phyloP scores from a whole-genome alignment of 176 grass and related monocot genomes.

The Melocanna baccifera region DNA sequence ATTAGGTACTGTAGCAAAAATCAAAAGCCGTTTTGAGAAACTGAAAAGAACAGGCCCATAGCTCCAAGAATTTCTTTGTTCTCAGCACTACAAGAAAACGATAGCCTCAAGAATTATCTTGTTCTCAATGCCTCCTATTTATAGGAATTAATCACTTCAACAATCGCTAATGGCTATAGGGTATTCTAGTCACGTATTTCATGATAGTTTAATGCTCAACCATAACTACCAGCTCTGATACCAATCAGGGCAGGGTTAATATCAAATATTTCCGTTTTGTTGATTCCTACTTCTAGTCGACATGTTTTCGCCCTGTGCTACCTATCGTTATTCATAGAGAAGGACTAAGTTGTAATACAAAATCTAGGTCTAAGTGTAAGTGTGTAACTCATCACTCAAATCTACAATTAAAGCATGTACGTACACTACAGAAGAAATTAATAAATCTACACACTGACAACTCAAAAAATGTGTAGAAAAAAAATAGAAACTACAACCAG shows the following conservation, averaged over 20 bases:
- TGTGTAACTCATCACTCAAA: background rate
- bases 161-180: background rate
- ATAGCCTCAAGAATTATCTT: background rate
- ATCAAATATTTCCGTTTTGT: background rate
- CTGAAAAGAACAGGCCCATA: too few species aligned
- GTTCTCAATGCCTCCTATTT: background rate
- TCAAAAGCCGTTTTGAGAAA: too few species aligned
- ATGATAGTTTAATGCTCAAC: background rate
- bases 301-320: background rate
- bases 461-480: background rate
- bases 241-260: background rate
- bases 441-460: background rate
- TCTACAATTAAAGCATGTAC: background rate
- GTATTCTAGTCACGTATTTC: background rate
- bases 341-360: background rate
- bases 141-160: background rate
- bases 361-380: background rate
- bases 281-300: background rate
- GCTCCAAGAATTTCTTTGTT: background rate
- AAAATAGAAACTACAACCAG: background rate
- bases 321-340: background rate
- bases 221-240: background rate
- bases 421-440: background rate
- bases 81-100: background rate
- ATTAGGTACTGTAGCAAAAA: too few species aligned